Base-by-base conservation (phyloP, 495 filamentous ascomycete species). In the Hyphodiscus hymeniophilus region DNA sequence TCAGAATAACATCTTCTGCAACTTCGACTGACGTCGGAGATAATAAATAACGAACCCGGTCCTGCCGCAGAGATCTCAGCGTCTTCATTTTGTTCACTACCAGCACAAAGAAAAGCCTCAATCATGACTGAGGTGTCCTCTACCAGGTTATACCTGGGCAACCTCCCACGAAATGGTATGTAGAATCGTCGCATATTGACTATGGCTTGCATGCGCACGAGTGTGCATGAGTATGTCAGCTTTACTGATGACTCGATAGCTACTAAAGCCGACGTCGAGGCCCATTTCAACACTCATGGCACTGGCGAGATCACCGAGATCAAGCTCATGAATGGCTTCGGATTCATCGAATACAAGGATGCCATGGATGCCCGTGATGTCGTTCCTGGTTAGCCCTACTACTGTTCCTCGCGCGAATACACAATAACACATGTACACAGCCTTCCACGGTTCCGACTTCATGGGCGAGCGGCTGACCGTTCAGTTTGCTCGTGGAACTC, bases 271-370 rank as follows among this genome's bases (percentile, higher is more conserved):
- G 94, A 97, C 61, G 84, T 98, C 62, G 91, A 96, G 68, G 81
- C 85, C 56, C 92, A 97, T 67, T 98, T 98, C 69, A 84, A 84
- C 59, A 87, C 79, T 59, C 87, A 95, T 79, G 92, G 91, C 52
- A 88, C 89, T 56, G 92, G 92, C 54, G 90, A 94, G 65, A 96
- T 98, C 58, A 91, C 83, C 48, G 92, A 98, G 71, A 89, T 98
- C 74, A 98, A 98, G 74, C 81, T 98, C 54, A 98, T 97, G 94
- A 95, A 94, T 64, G 92, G 92, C 54, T 98, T 98, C 62, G 92
- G 92, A 65, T 98, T 98, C 69, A 94, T 98, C 62, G 94, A 98
- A 65, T 98, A 97, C 67, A 91, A 96, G 64, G 92, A 95, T 74
- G 78, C 88, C 32, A 83, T 94, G 77, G 92, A 97, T 74, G 94